Percentiles rank a stretch among this genome's conserved stretches.
Evolutionary conservation across 2,329 filamentous ascomycete genomes (phyloP).

Genomic region (Dothidotthia symphoricarpi): DNA sequence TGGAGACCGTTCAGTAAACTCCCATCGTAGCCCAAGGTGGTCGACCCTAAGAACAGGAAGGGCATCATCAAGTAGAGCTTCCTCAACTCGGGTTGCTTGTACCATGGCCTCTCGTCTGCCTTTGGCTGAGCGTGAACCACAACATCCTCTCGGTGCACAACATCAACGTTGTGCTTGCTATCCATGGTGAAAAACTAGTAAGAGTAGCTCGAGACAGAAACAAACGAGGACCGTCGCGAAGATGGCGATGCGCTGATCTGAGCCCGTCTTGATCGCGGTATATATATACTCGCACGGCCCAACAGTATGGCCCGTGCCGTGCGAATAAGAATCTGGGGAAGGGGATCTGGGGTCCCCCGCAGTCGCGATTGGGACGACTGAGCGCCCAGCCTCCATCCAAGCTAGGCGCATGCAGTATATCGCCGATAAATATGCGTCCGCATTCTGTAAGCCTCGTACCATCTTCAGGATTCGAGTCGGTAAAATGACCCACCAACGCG

Average conservation of each 20-base stretch:
- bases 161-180: constrained; percentile 9
- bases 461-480: constrained; percentile 6
- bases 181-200: constrained; percentile 3
- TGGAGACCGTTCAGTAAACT: constrained; percentile 20
- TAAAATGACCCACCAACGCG: constrained; percentile 10
- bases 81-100: constrained; percentile 16
- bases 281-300: constrained; percentile 6
- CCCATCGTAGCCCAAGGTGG: constrained; percentile 18
- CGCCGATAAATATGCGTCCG: too few relatives aligned
- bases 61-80: constrained; percentile 22
- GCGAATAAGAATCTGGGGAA: neutral
- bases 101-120: constrained; percentile 19
- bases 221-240: neutral
- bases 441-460: neutral
- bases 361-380: constrained; percentile 4
- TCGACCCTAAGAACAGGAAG: constrained; percentile 19
- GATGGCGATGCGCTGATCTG: constrained; percentile 1
- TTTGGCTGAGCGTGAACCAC: constrained; percentile 1
- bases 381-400: too few relatives aligned
- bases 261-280: neutral
- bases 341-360: constrained; percentile 1
- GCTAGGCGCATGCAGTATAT: too few relatives aligned
- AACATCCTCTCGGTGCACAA: constrained; percentile 14
- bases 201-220: neutral
- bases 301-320: neutral